A percentile compares a stretch with the other conserved stretches of the same genome.
Evolutionary conservation across 805 yeast genomes (phyloP).

Genomic region (Saccharomycopsis fermentans): DNA sequence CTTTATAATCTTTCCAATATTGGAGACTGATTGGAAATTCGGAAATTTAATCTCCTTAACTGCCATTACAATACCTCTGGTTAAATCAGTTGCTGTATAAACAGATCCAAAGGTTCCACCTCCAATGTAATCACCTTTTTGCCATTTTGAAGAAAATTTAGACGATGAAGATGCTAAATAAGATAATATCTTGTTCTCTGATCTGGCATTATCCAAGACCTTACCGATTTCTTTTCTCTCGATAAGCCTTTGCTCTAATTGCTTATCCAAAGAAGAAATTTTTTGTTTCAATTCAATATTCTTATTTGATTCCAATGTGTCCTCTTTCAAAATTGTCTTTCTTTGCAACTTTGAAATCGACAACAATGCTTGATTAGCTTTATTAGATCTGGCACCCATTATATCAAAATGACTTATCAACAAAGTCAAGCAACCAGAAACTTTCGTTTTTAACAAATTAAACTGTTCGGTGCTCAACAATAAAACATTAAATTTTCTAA

Average conservation of each 20-base stretch:
- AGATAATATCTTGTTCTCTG: conserved; percentile 78
- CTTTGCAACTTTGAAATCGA: conserved; percentile 13
- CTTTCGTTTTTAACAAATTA: conserved; percentile 59
- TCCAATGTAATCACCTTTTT: conserved; percentile 86
- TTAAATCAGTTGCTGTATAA: conserved; percentile 82
- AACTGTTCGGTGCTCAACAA: conserved; percentile 74
- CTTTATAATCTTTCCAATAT: conserved; percentile 77
- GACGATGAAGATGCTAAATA: conserved; percentile 83
- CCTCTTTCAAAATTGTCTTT: conserved; percentile 12
- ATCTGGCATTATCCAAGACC: conserved; percentile 78
- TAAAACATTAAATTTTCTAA: conserved; percentile 79
- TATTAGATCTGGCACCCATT: conserved; percentile 92
- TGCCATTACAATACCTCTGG: conserved; percentile 93
- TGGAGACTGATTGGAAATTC: conserved; percentile 74
- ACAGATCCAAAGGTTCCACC: conserved; percentile 96
- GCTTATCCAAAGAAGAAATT: conserved; percentile 32
- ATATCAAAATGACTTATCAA: conserved; percentile 93
- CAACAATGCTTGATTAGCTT: conserved; percentile 26
- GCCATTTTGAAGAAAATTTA: conserved; percentile 92
- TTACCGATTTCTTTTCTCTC: conserved; percentile 62
- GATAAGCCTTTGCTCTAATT: conserved; percentile 45
- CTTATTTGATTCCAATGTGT: conserved; percentile 4
- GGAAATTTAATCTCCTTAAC: conserved; percentile 92
- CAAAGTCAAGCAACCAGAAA: conserved; percentile 89
- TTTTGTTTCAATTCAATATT: conserved; percentile 36